Evolutionary conservation across 495 filamentous ascomycete genomes (phyloP).

Genomic region (Elasticomyces elasticus): DNA sequence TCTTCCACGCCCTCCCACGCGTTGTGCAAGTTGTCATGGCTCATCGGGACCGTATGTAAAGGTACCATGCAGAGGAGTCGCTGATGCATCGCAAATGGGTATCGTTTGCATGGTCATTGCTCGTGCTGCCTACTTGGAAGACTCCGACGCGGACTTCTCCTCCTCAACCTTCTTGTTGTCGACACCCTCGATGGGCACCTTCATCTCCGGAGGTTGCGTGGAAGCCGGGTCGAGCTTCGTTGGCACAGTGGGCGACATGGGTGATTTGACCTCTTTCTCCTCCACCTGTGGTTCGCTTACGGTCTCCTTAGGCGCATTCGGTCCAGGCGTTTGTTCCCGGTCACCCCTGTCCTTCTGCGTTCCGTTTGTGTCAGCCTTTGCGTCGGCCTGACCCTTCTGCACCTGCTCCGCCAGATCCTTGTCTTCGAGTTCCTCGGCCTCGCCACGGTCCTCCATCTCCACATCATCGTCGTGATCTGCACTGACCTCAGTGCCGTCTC

Average conservation of each 20-base stretch:
- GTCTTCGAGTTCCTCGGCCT: slow-evolving; percentile 48
- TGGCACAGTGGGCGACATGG: slow-evolving; percentile 22
- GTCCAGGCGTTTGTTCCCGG: slow-evolving; percentile 47
- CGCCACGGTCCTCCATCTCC: slow-evolving; percentile 83
- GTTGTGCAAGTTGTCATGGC: too few relatives aligned
- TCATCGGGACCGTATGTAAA: too few relatives aligned
- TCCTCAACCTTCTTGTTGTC: slow-evolving; percentile 9
- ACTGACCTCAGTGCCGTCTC: slow-evolving; percentile 83
- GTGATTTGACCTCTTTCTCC: slow-evolving; percentile 27
- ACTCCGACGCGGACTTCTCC: not conserved
- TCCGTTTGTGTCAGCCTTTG: slow-evolving; percentile 13
- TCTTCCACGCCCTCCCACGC: too few relatives aligned
- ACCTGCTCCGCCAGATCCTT: slow-evolving; percentile 57
- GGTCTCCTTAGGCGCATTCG: slow-evolving; percentile 10
- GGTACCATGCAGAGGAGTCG: not conserved
- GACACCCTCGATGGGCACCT: slow-evolving; percentile 2
- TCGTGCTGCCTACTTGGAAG: not conserved
- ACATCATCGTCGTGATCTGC: slow-evolving; percentile 59
- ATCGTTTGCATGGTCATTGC: not conserved
- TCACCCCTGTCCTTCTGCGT: slow-evolving; percentile 30
- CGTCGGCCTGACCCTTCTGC: slow-evolving; percentile 31
- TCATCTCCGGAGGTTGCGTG: slow-evolving; percentile 1
- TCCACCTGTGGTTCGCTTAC: not conserved
- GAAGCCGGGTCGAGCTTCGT: not conserved
- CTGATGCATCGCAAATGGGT: slow-evolving; percentile 1